Base-by-base conservation (phyloP, 2,329 filamentous ascomycete genomes). In the Paraphoma sp. region DNA sequence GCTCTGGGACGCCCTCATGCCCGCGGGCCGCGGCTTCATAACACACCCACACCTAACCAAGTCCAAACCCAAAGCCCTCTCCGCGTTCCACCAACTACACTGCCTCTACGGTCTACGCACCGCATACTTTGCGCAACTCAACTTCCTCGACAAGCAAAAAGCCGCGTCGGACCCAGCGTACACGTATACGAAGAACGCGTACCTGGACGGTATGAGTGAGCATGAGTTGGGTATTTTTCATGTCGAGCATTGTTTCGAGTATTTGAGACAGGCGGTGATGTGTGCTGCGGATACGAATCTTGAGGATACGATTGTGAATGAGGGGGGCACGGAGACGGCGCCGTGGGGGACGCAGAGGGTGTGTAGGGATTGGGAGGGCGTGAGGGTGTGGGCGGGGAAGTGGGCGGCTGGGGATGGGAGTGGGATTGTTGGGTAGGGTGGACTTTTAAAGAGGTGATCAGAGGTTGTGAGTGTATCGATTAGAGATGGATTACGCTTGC, bases 211-310 rank as follows among this genome's bases (percentile, higher is more conserved):
- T n/a, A 11, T 46, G 44, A 46, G 9, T 7, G 44, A 46, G 23
- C 44, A 46, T 31, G 23, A 46, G 14, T 28, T 46, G 8, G 44
- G 44, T 23, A 5, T 46, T 8, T 16, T n/a, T 30, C 44, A 46
- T 31, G 14, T 46, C 4, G 29, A 46, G 28, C 65, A 68, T 47
- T 68, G 65, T 40, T 68, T 68, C 43, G 60, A 63, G 31, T 68
- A 68, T 44, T 38, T 68, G 3, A 18, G 65, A 5, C 65, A 68
- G 36, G 60, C 57, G 8, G 58, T 68, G 17, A 67, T 56, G 58
- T 68, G 65, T 45, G 53, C 56, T 29, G 65, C 62, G 3, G 65
- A 68, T 47, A 64, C 59, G 41, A 68, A 62, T 14, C 38, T 68
- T 38, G 65, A 46, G 44, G 18, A 30, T 9, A 31, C 29, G 23